Base-by-base conservation (phyloP, 352 stramenopile species). In the Pythium dissimile region DNA sequence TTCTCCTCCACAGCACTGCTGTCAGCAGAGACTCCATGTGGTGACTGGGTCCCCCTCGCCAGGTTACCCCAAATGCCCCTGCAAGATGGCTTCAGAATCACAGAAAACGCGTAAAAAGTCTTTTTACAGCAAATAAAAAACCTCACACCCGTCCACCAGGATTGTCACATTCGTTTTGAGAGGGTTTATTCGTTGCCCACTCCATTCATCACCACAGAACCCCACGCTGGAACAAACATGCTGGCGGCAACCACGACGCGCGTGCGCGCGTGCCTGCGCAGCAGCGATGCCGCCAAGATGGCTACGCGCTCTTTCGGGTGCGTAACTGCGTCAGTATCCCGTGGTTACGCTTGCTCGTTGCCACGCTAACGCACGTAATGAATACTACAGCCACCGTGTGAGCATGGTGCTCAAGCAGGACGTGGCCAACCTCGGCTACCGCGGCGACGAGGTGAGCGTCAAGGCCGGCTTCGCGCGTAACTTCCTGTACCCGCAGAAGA, bases 381-480 rank as follows among this genome's bases (percentile, higher is more conserved):
- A n/a, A n/a, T n/a, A n/a, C n/a, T n/a, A 12, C 54, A 94, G 84
- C 47, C 83, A 94, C 66, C 80, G 81, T 35, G 84, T 94, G 51
- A 75, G 75, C 53, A 91, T 93, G 83, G 84, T 94, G 62, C 73
- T 94, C 32, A 92, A 91, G 73, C 69, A 93, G 63, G 85, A 94
- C 66, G 81, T 94, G 18, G 32, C 62, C 43, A 89, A 91, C 49
- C 73, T 95, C 46, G 85, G 88, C 43, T 96, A 94, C 73, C 79
- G 84, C 26, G 93, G 92, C 28, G 88, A 98, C 46, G 85, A 98
- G 39, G 77, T 98, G 42, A 84, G 72, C 26, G 93, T 98, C 43
- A 96, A 97, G 62, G 89, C 94, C 7, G 94, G 94, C 35, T 98
- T 95, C 70, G 93, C 93, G 31, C 89, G 94, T 47, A 98, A 98